Conservation (phyloP, 2,329 filamentous ascomycete species). For the Neophaeococcomyces aloes region DNA sequence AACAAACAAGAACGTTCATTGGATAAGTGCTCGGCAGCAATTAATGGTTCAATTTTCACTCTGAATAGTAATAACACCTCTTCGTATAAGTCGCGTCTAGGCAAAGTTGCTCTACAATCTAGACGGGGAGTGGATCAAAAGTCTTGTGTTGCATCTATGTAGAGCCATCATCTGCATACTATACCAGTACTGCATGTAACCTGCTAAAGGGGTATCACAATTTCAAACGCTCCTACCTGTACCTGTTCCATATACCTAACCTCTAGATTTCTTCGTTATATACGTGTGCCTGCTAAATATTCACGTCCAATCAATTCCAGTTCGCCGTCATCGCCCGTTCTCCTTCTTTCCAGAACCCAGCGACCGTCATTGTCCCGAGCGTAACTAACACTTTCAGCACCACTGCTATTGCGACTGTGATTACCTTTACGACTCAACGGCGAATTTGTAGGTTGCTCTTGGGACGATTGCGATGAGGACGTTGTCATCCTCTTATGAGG, state of each 20-base stretch:
- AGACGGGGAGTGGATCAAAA: no score
- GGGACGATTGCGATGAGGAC: conserved; percentile 11
- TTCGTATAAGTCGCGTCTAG: no score
- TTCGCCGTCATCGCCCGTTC: conserved; percentile 27
- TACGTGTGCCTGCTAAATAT: conserved; percentile 22
- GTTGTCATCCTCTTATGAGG: conserved; percentile 16
- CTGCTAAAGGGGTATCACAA: conserved; percentile 8
- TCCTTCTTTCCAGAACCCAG: conserved; percentile 29
- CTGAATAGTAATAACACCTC: no score
- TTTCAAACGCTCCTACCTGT: background rate
- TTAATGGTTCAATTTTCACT: no score
- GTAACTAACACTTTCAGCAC: conserved; percentile 29
- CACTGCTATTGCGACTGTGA: conserved; percentile 28
- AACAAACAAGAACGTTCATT: no score
- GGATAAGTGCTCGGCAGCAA: no score
- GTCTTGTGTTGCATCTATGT: no score
- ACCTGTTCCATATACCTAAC: background rate
- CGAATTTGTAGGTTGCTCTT: conserved; percentile 15
- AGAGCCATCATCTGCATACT: no score
- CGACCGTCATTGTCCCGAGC: conserved; percentile 25
- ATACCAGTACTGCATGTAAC: background rate
- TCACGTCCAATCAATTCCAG: conserved; percentile 27
- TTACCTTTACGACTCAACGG: conserved; percentile 13
- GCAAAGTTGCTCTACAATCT: no score
- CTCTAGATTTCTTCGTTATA: conserved; percentile 12